These are phyloP conservation scores for Vigna reflexopilosa DNA, from an alignment of 306 rosid species.

Conservation along the genomic window DNA sequence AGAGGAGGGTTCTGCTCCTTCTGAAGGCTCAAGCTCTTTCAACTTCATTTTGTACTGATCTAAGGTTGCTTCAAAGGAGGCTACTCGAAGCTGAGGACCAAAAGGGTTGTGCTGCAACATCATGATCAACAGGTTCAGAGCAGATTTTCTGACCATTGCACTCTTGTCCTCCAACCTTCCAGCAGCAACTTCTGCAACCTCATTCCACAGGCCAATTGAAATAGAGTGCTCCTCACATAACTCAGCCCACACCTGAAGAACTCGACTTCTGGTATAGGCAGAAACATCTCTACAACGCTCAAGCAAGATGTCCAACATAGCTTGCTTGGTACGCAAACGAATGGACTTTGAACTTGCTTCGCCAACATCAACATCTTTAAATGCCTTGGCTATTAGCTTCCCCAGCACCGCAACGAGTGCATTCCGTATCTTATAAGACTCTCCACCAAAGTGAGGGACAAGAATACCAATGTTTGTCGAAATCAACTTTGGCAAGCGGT, in stretches of 20 bases:
- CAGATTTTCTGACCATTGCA: constrained; percentile 92
- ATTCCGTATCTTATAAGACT: constrained; percentile 90
- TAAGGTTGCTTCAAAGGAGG: constrained; percentile 91
- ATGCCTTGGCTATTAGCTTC: constrained; percentile 84
- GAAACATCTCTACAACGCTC: constrained; percentile 99
- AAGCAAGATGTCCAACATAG: constrained; percentile 94
- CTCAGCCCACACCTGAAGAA: constrained; percentile 98
- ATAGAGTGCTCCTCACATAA: constrained; percentile 88
- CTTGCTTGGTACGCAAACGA: constrained; percentile 93
- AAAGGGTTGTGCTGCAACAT: constrained; percentile 98
- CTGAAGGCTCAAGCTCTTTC: constrained; percentile 75
- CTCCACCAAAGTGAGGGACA: constrained; percentile 95
- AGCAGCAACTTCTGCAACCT: constrained; percentile 85
- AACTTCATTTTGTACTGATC: constrained; percentile 81
- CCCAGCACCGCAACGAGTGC: constrained; percentile 91
- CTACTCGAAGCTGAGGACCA: constrained; percentile 89
- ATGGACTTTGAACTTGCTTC: constrained; percentile 78
- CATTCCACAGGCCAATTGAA: constrained; percentile 98
- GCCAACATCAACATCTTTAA: constrained; percentile 79
- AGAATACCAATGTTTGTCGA: constrained; percentile 91
- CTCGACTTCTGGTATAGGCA: constrained; percentile 94
- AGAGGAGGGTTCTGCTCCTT: constrained; percentile 54
- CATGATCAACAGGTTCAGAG: constrained; percentile 80
- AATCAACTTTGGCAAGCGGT: constrained; percentile 82
- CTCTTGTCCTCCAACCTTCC: constrained; percentile 98